A percentile compares a stretch with the other conserved stretches of the same genome.
These are phyloP conservation scores for Raffaelea ambrosiae DNA, from an alignment of 2,329 filamentous ascomycete genomes.

Conservation along the genomic window DNA sequence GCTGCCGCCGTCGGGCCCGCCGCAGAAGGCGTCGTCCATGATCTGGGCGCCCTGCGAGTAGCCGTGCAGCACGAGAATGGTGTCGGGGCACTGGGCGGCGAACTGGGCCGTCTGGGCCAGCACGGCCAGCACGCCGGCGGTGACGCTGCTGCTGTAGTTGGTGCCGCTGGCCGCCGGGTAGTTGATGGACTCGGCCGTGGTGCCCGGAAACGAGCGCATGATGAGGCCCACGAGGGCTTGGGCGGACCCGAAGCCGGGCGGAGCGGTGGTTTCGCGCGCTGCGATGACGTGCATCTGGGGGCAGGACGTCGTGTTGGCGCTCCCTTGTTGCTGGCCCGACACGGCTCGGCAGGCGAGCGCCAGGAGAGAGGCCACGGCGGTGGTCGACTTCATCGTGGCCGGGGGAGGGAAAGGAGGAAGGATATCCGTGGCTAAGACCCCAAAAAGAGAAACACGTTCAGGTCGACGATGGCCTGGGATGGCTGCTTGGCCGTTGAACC, in stretches of 20 bases:
- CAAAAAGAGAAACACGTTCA: too few relatives aligned
- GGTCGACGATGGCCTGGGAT: too few relatives aligned
- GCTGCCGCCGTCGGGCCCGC: slow-evolving; percentile 42
- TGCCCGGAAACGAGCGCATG: slow-evolving; percentile 27
- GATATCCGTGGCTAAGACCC: too few relatives aligned
- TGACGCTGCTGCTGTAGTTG: slow-evolving; percentile 42
- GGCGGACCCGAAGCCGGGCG: slow-evolving; percentile 35
- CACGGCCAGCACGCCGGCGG: slow-evolving; percentile 44
- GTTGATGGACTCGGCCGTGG: slow-evolving; percentile 36
- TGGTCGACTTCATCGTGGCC: too few relatives aligned
- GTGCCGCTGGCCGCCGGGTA: slow-evolving; percentile 49
- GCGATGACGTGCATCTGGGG: slow-evolving; percentile 38
- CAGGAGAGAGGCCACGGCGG: too few relatives aligned
- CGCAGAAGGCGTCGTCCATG: slow-evolving; percentile 49
- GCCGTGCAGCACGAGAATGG: slow-evolving; percentile 48
- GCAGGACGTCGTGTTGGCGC: slow-evolving; percentile 18
- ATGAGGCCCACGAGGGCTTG: slow-evolving; percentile 34
- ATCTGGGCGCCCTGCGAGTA: slow-evolving; percentile 58
- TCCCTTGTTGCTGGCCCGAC: too few relatives aligned
- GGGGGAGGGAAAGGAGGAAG: too few relatives aligned
- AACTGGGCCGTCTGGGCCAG: slow-evolving; percentile 36
- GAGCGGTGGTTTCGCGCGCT: slow-evolving; percentile 38
- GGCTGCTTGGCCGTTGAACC: too few relatives aligned
- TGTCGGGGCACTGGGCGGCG: slow-evolving; percentile 42
- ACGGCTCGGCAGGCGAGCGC: too few relatives aligned